These are phyloP conservation scores for Xylaria sp. DNA, from an alignment of 2,329 filamentous ascomycete genomes.

Conservation along the genomic window DNA sequence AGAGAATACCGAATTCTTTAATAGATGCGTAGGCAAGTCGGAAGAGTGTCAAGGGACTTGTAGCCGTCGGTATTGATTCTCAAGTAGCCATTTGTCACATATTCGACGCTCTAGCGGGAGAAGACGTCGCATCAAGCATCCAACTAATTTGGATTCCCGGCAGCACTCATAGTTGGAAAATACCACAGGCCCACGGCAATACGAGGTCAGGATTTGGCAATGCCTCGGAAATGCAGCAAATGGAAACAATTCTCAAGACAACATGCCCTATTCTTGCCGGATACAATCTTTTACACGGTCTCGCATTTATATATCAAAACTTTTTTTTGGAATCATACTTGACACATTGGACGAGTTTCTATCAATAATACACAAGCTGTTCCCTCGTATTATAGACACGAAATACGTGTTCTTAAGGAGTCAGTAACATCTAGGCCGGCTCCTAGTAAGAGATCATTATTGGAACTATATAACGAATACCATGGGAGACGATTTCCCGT, in stretches of 20 bases:
- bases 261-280: constrained; percentile 57
- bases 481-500: neutral
- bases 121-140: constrained; percentile 32
- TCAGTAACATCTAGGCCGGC: constrained; percentile 34
- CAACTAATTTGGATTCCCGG: neutral
- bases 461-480: neutral
- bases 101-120: constrained; percentile 43
- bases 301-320: constrained; percentile 66
- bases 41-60: neutral
- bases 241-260: constrained; percentile 39
- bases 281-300: constrained; percentile 69
- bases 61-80: no score
- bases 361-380: constrained; percentile 52
- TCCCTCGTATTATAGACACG: constrained; percentile 61
- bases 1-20: neutral
- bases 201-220: constrained; percentile 6
- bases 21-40: neutral
- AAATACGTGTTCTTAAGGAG: constrained; percentile 58
- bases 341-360: constrained; percentile 59
- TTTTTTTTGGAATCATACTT: constrained; percentile 67
- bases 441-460: neutral
- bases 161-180: neutral
- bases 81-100: constrained; percentile 38
- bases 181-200: neutral
- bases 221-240: constrained; percentile 19